These are phyloP conservation scores for Penicillium ochrochloron DNA, from an alignment of 495 filamentous ascomycete species.

Conservation along the genomic window DNA sequence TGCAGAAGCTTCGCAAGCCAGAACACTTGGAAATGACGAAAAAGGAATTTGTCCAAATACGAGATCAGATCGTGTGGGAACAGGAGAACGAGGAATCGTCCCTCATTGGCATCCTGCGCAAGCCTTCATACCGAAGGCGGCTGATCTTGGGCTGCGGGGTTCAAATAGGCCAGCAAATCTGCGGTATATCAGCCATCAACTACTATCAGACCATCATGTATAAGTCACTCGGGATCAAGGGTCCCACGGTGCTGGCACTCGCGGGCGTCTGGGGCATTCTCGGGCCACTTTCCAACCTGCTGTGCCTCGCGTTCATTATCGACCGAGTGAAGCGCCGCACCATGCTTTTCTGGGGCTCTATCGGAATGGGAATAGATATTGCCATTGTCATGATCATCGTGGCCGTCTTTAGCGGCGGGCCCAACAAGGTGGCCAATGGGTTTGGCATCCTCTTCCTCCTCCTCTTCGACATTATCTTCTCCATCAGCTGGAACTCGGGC, in stretches of 20 bases:
- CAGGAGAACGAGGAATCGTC: neutral
- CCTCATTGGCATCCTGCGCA: slow-evolving; percentile 1
- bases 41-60: slow-evolving; percentile 3
- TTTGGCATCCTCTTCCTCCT: slow-evolving; percentile 1
- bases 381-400: neutral
- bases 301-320: neutral
- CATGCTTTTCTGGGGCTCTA: neutral
- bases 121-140: slow-evolving; percentile 1
- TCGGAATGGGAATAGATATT: slow-evolving; percentile 1
- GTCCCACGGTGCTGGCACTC: neutral
- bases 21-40: neutral
- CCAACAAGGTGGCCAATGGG: neutral
- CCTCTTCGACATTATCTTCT: slow-evolving; percentile 1
- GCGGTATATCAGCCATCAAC: neutral
- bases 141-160: neutral
- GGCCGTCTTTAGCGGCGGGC: neutral
- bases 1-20: neutral
- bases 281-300: neutral
- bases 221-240: neutral
- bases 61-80: neutral
- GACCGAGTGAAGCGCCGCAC: neutral
- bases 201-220: slow-evolving; percentile 2
- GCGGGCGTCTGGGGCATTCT: neutral
- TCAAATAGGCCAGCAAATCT: neutral
- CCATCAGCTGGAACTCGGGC: slow-evolving; percentile 1